Evolutionary conservation across 1,284 basidiomycete species (phyloP), one percentile per base, ranked within the genome.

Genomic region (Ceratobasidium sp.): DNA sequence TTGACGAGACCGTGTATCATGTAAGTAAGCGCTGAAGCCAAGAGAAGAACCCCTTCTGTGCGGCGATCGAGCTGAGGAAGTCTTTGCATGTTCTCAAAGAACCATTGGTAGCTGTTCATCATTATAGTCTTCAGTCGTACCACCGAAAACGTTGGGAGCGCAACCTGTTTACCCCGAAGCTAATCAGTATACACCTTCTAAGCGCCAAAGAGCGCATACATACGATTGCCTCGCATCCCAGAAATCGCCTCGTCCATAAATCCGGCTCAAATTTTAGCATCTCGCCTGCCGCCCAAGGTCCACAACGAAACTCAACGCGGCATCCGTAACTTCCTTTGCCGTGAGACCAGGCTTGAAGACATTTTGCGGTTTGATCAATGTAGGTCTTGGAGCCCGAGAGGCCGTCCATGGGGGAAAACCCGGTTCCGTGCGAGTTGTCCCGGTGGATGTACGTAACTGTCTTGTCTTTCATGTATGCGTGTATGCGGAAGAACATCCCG

Each of bases 381-480:
- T 65, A 75, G 6, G 23, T 18, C 2, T 75, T 2, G 1, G 60
- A 38, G 35, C 20, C 14, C 1, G 27, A 20, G 1, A 75, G 18
- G 0, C 30, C 60, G 44, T 75, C 73, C 33, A 23, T 10, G 5
- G 73, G 60, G 1, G 48, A 35, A 20, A 65, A 75, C 12, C 23
- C 60, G 6, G 48, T 48, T 12, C 73, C 73, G 20, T 38, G 20
- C 1, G 60, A 65, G 27, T 20, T 30, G 48, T 75, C 73, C 14
- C 73, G 60, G 30, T 75, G 73, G 2, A 16, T 3, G 23, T 75
- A 75, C 10, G 62, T 75, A 4, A 54, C 12, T 1, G n/a, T 50
- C 48, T 65, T 75, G 62, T 75, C 73, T 48, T 75, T 75, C 48
- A 54, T 50, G 33, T 75, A 75, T 8, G 52, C 48, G 8, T 65